A percentile compares a stretch with the other conserved stretches of the same genome.
Evolutionary conservation across 2,329 filamentous ascomycete genomes (phyloP).

Genomic region (Phialophora expanda): DNA sequence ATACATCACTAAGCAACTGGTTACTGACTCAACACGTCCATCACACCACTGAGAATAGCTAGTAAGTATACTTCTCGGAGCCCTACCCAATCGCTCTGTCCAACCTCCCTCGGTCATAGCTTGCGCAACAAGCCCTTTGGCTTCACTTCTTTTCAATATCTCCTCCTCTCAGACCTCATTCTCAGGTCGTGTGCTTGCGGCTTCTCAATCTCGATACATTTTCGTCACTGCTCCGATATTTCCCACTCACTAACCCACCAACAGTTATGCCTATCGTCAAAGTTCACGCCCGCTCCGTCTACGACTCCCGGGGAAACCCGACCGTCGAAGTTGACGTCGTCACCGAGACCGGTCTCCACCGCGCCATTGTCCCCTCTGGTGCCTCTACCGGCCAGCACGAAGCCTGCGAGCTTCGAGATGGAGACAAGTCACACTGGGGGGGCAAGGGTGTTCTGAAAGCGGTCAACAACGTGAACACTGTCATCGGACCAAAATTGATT

Average conservation of each 20-base stretch:
- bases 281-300: slow-evolving; percentile 92
- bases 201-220: slow-evolving; percentile 1
- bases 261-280: slow-evolving; percentile 80
- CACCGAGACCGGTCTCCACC: slow-evolving; percentile 94
- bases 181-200: neutral
- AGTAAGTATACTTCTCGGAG: slow-evolving; percentile 23
- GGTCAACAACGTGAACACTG: slow-evolving; percentile 81
- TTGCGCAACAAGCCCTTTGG: slow-evolving; percentile 14
- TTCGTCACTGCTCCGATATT: slow-evolving; percentile 24
- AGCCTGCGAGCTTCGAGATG: slow-evolving; percentile 88
- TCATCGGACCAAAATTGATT: slow-evolving; percentile 81
- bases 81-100: slow-evolving; percentile 8
- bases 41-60: slow-evolving; percentile 29
- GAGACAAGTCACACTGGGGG: slow-evolving; percentile 82
- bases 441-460: slow-evolving; percentile 88
- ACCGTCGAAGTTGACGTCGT: slow-evolving; percentile 98
- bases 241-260: slow-evolving; percentile 30
- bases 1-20: slow-evolving; percentile 25
- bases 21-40: slow-evolving; percentile 26
- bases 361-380: slow-evolving; percentile 95
- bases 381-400: slow-evolving; percentile 94
- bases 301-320: slow-evolving; percentile 97
- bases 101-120: slow-evolving; percentile 10
- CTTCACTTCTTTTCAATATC: slow-evolving; percentile 1
- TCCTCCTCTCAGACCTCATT: slow-evolving; percentile 7